Conservation (phyloP, 441 rosid species). For the Flueggea neowawraea region DNA sequence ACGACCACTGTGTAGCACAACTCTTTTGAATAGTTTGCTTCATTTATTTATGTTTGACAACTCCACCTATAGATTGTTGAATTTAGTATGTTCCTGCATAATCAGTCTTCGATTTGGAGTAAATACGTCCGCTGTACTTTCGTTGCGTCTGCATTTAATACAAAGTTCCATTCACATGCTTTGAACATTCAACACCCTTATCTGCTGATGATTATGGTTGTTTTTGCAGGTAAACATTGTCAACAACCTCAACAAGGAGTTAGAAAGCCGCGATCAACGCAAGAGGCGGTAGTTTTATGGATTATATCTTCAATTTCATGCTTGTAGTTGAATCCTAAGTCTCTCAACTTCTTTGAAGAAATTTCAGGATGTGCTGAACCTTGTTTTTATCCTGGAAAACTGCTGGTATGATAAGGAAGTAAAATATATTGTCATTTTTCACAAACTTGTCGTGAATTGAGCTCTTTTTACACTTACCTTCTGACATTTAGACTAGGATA, state of each 20-base stretch:
- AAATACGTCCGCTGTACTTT: too few species aligned
- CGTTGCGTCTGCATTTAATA: too few species aligned
- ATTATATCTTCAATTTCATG: constrained; percentile 48
- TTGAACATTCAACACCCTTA: background rate
- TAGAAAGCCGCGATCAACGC: constrained; percentile 36
- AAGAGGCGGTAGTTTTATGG: constrained; percentile 40
- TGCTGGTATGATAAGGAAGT: constrained; percentile 8
- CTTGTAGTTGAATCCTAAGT: constrained; percentile 56
- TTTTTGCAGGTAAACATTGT: background rate
- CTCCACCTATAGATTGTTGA: background rate
- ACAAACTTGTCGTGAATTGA: background rate
- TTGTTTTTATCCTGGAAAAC: constrained; percentile 27
- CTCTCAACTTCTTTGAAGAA: constrained; percentile 65
- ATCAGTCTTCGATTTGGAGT: too few species aligned
- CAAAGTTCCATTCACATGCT: background rate
- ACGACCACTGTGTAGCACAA: too few species aligned
- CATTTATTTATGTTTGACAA: constrained; percentile 15
- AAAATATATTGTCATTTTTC: background rate
- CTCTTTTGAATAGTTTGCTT: background rate
- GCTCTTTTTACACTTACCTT: constrained; percentile 19
- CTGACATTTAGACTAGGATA: constrained; percentile 29
- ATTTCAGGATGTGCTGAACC: constrained; percentile 38
- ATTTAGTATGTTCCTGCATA: too few species aligned
- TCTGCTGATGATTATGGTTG: background rate
- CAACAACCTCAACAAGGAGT: constrained; percentile 8